Evolutionary conservation across 768 basidiomycete species (phyloP).

Genomic region (Boletus sp.): DNA sequence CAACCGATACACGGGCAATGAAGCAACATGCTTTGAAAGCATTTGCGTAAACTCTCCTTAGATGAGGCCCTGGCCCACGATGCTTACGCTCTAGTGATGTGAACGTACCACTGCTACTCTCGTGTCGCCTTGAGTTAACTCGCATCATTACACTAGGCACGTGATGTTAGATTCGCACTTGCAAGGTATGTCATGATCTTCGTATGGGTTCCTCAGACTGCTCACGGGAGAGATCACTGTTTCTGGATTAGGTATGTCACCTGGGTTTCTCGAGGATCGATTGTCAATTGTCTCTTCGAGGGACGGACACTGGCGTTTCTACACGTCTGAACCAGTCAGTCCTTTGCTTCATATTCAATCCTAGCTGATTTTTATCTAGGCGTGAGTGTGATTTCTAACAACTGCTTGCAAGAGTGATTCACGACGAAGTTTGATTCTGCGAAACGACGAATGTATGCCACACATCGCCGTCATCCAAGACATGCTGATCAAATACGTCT

Average conservation of each 20-base stretch:
- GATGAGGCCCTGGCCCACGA: slow-evolving; percentile 11
- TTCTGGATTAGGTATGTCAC: not conserved
- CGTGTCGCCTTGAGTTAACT: not conserved
- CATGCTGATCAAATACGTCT: not conserved
- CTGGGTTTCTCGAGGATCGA: not conserved
- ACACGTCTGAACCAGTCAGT: slow-evolving; percentile 1
- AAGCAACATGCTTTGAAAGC: not conserved
- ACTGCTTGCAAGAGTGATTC: not conserved
- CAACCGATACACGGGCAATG: not conserved
- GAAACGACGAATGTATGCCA: slow-evolving; percentile 3
- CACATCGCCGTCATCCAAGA: not conserved
- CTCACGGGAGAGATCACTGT: not conserved
- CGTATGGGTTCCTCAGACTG: not conserved
- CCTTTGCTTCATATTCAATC: not conserved
- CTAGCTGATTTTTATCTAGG: not conserved
- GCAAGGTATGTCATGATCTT: slow-evolving; percentile 1
- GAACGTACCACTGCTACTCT: not conserved
- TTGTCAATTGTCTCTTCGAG: not conserved
- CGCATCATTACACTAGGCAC: not conserved
- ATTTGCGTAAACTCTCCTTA: not conserved
- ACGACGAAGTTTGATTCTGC: not conserved
- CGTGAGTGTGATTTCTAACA: not conserved
- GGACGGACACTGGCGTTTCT: not conserved
- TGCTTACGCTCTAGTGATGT: slow-evolving; percentile 10
- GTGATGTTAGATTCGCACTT: slow-evolving; percentile 8